phyloP scores from a whole-genome alignment of 495 filamentous ascomycete species.

The Gamarada debralockiae region DNA sequence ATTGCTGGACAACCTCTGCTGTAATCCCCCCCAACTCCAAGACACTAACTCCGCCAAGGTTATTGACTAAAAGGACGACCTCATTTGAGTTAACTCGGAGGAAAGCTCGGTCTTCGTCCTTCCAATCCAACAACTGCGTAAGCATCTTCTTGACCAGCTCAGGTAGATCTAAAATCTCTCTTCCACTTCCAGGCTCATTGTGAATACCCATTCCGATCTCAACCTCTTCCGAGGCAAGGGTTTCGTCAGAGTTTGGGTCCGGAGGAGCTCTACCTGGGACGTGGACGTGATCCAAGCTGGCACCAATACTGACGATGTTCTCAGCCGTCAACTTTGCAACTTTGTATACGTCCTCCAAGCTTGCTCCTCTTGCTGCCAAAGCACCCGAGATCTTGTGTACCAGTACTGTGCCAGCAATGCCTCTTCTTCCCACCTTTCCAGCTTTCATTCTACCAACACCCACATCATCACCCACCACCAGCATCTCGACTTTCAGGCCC shows the following conservation, averaged over 20 bases:
- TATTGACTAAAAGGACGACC: slow-evolving; percentile 82
- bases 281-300: slow-evolving; percentile 85
- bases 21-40: slow-evolving; percentile 89
- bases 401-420: slow-evolving; percentile 86
- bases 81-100: slow-evolving; percentile 61
- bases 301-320: slow-evolving; percentile 84
- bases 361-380: slow-evolving; percentile 67
- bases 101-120: slow-evolving; percentile 79
- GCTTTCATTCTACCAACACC: slow-evolving; percentile 79
- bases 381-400: slow-evolving; percentile 89
- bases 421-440: slow-evolving; percentile 88
- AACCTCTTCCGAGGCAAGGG: slow-evolving; percentile 64
- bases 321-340: slow-evolving; percentile 67
- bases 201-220: slow-evolving; percentile 99
- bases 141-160: slow-evolving; percentile 78
- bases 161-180: slow-evolving; percentile 60
- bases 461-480: slow-evolving; percentile 93
- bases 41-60: slow-evolving; percentile 86
- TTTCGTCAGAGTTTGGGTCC: slow-evolving; percentile 39
- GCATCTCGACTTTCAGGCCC: slow-evolving; percentile 81
- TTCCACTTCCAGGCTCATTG: slow-evolving; percentile 85
- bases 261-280: slow-evolving; percentile 68
- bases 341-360: slow-evolving; percentile 60
- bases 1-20: slow-evolving; percentile 78
- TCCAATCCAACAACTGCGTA: slow-evolving; percentile 69